Evolutionary conservation across 345 rosid genomes (phyloP), one percentile per base, ranked within the genome.

Genomic region (Citrus australasica): DNA sequence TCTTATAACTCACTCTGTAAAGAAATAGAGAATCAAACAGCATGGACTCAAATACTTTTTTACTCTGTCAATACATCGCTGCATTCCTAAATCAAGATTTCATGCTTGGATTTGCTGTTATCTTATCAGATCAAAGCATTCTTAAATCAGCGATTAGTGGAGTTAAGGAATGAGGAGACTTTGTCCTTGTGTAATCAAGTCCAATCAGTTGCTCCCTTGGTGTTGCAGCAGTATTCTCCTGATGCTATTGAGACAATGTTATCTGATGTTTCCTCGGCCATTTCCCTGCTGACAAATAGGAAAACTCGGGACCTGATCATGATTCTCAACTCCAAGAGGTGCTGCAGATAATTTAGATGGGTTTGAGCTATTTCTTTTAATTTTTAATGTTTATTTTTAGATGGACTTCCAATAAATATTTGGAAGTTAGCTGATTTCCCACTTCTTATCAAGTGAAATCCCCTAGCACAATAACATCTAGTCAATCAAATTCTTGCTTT

Each of bases 241-340:
- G 97, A 96, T 86, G 89, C 84, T 75, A 90, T 94, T 30, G 91
- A 89, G 84, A 85, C 87, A 66, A 92, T 94, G 94, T 74, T 90
- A 67, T 87, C 84, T 55, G 90, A 86, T 75, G 83, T 96, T 82
- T 87, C 92, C 64, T 78, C 73, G 67, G 93, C 89, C 79, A 90
- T 94, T 72, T 85, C 94, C 33, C 83, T 94, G 84, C 88, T 96
- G 77, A 92, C 99, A 75, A 91, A 91, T 80, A 88, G 86, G 84
- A 96, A 91, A 89, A 88, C 92, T 17, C 84, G 94, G 67, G 98
- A 96, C 83, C 80, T 89, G 79, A 92, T 96, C 83, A 89, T 94
- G 98, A 88, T 96, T 79, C 93, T 92, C 74, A 96, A 96, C 92
- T 96, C 98, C 81, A 96, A 81, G 86, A 91, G 99, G 99, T 93